Evolutionary conservation across 352 stramenopile species (phyloP).

Genomic region (Phytophthora syringae): DNA sequence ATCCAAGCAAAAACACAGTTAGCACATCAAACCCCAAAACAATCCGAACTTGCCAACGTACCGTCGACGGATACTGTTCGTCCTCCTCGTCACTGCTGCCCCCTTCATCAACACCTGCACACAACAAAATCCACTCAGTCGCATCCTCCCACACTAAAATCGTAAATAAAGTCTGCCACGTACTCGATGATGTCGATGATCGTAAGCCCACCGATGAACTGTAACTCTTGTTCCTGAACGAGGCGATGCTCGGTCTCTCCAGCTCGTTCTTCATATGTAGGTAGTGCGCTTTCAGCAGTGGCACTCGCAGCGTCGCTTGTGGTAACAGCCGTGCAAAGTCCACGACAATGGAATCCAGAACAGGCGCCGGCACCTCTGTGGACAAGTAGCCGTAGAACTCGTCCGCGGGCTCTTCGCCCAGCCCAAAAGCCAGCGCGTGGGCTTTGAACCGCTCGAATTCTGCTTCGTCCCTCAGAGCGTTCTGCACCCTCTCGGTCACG

Average conservation of each 20-base stretch:
- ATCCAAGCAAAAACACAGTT: neutral
- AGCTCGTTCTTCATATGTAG: slow-evolving; percentile 44
- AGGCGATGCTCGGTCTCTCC: slow-evolving; percentile 37
- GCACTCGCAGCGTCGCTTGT: slow-evolving; percentile 63
- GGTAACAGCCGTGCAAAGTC: slow-evolving; percentile 84
- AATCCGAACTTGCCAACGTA: slow-evolving; percentile 20
- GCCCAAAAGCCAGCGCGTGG: slow-evolving; percentile 79
- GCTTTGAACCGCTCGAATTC: slow-evolving; percentile 85
- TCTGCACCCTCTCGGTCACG: slow-evolving; percentile 69
- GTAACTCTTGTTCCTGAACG: slow-evolving; percentile 72
- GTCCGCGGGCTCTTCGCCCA: slow-evolving; percentile 62
- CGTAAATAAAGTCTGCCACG: slow-evolving; percentile 14
- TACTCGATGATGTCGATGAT: slow-evolving; percentile 39
- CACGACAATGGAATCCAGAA: slow-evolving; percentile 74
- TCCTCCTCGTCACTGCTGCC: slow-evolving; percentile 70
- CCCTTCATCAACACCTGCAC: slow-evolving; percentile 34
- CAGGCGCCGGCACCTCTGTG: slow-evolving; percentile 52
- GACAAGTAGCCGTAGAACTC: slow-evolving; percentile 77
- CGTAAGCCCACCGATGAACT: slow-evolving; percentile 40
- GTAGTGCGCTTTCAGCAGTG: slow-evolving; percentile 76
- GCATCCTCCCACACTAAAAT: too few species aligned
- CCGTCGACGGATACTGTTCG: slow-evolving; percentile 75
- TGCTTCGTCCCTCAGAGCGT: slow-evolving; percentile 49
- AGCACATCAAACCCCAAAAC: neutral
- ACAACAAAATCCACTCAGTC: slow-evolving; percentile 1